These are phyloP conservation scores for Colletotrichum spinosum DNA, from an alignment of 2,329 filamentous ascomycete species.

Conservation along the genomic window DNA sequence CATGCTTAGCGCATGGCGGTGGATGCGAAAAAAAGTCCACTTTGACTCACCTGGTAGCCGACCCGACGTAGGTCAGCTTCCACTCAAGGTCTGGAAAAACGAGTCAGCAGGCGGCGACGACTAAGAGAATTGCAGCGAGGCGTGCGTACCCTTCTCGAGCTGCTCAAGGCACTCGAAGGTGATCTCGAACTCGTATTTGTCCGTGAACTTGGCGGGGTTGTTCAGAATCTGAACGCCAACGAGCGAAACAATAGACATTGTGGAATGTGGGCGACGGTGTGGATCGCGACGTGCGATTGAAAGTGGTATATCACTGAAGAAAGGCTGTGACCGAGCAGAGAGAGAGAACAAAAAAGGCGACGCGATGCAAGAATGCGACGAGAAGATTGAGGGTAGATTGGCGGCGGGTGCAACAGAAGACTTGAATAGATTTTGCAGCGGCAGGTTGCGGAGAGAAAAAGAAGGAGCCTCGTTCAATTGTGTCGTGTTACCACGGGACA, in stretches of 20 bases:
- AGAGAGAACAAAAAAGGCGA: conserved; percentile 1
- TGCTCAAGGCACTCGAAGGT: conserved; percentile 98
- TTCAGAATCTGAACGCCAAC: conserved; percentile 96
- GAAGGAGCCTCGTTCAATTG: conserved; percentile 22
- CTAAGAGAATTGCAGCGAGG: neutral
- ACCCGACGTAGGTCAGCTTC: conserved; percentile 99
- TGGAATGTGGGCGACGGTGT: conserved; percentile 36
- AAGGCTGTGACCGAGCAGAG: conserved; percentile 13
- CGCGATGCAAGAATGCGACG: conserved; percentile 7
- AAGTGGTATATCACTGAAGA: conserved; percentile 7
- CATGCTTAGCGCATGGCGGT: conserved; percentile 32
- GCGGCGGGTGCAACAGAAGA: conserved; percentile 18
- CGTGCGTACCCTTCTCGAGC: conserved; percentile 82
- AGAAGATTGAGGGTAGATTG: conserved; percentile 12
- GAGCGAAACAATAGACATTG: conserved; percentile 95
- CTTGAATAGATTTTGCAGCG: conserved; percentile 17
- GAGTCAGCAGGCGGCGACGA: conserved; percentile 7
- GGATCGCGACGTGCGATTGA: conserved; percentile 6
- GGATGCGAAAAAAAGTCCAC: conserved; percentile 39
- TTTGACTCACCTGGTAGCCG: conserved; percentile 87
- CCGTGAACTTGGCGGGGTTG: conserved; percentile 94
- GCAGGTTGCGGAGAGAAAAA: conserved; percentile 28
- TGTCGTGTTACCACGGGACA: conserved; percentile 28
- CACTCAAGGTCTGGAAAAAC: conserved; percentile 85
- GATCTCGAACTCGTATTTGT: conserved; percentile 97